Conservation (phyloP, 441 rosid genomes). For the Corymbia calophylla region DNA sequence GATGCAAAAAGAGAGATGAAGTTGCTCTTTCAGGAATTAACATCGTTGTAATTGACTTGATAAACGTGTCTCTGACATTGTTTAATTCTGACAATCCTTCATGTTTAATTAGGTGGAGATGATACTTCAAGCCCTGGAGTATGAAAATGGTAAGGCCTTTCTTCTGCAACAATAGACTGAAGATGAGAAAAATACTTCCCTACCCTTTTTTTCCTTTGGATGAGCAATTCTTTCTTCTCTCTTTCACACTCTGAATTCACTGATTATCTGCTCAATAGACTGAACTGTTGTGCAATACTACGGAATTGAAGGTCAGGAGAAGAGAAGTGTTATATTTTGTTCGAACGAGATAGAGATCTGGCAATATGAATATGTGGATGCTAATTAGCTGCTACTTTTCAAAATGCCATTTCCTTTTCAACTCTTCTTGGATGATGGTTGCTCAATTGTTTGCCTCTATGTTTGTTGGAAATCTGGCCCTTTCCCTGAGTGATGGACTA, state of each 20-base stretch:
- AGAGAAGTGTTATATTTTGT: background rate
- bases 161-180: background rate
- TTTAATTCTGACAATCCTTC: background rate
- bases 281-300: background rate
- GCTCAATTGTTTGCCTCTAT: background rate
- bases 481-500: background rate
- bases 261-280: background rate
- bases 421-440: background rate
- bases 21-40: background rate
- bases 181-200: background rate
- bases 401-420: background rate
- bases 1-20: background rate
- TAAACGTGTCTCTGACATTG: background rate
- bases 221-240: background rate
- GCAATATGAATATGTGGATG: background rate
- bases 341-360: background rate
- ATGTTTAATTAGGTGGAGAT: constrained; percentile 49
- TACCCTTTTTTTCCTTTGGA: background rate
- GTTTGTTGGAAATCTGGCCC: background rate
- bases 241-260: background rate
- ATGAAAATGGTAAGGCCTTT: constrained; percentile 51
- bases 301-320: background rate
- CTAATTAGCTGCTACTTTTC: background rate
- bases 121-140: constrained; percentile 83
- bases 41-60: background rate